These are phyloP conservation scores for Rhodocollybia butyracea DNA, from an alignment of 768 basidiomycete species.

Conservation along the genomic window DNA sequence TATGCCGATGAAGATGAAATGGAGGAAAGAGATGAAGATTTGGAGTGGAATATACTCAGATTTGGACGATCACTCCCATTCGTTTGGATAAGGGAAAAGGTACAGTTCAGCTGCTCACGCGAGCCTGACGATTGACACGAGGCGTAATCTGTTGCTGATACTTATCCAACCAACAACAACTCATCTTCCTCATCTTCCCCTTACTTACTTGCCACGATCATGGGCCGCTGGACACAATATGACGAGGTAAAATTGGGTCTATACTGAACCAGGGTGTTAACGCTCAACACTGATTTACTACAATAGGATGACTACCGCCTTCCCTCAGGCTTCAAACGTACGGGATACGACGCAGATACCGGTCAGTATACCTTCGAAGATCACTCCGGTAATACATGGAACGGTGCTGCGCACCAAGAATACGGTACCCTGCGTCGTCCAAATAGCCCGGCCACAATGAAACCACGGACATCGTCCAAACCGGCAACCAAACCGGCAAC, in stretches of 20 bases:
- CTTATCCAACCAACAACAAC: too few species aligned
- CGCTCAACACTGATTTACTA: too few species aligned
- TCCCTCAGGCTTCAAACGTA: slow-evolving; percentile 44
- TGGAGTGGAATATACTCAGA: too few species aligned
- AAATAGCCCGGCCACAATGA: background rate
- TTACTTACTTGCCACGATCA: slow-evolving; percentile 3
- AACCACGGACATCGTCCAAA: too few species aligned
- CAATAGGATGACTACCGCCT: slow-evolving; percentile 38
- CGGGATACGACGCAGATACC: slow-evolving; percentile 53
- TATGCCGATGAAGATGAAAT: too few species aligned
- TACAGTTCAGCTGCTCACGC: too few species aligned
- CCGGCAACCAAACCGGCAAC: background rate
- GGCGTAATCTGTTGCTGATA: too few species aligned
- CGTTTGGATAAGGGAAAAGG: too few species aligned
- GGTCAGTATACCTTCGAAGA: slow-evolving; percentile 48
- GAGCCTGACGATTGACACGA: too few species aligned
- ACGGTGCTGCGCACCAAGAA: background rate
- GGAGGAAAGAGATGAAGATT: too few species aligned
- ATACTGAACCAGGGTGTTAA: too few species aligned
- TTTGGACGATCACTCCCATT: too few species aligned
- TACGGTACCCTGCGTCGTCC: background rate
- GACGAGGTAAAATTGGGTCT: slow-evolving; percentile 36
- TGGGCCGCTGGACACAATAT: slow-evolving; percentile 30
- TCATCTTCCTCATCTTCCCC: background rate
- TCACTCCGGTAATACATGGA: slow-evolving; percentile 1